These are phyloP conservation scores for Cardamine resedifolia DNA, from an alignment of 345 rosid genomes.

Conservation along the genomic window DNA sequence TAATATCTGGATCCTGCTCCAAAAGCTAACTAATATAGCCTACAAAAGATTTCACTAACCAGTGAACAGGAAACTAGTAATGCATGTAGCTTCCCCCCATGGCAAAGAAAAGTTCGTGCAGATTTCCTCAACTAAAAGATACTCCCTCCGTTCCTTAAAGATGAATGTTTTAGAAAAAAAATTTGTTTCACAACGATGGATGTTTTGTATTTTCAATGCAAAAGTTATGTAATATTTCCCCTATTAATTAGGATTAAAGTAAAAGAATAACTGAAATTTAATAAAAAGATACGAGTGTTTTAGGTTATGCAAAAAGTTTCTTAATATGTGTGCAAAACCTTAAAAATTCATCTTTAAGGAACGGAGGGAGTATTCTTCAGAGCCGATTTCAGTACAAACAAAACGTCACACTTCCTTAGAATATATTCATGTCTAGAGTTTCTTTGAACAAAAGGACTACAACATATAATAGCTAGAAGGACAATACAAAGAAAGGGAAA, in stretches of 20 bases:
- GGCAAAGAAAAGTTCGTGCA: neutral
- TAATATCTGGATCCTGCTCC: neutral
- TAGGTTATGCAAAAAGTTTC: too few relatives aligned
- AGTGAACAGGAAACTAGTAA: slow-evolving; percentile 1
- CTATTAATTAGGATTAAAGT: too few relatives aligned
- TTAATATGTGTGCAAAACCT: too few relatives aligned
- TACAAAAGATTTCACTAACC: neutral
- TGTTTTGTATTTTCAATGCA: too few relatives aligned
- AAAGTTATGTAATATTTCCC: too few relatives aligned
- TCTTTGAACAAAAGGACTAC: slow-evolving; percentile 1
- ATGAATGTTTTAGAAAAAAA: too few relatives aligned
- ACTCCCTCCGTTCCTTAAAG: too few relatives aligned
- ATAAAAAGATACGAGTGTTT: too few relatives aligned
- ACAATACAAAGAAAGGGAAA: slow-evolving; percentile 3
- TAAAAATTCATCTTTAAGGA: too few relatives aligned
- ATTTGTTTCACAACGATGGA: too few relatives aligned
- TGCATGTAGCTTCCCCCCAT: neutral
- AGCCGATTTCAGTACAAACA: neutral
- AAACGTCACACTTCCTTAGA: neutral
- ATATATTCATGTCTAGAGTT: neutral
- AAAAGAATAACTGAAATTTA: too few relatives aligned
- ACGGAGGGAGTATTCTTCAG: neutral
- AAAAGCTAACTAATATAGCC: neutral
- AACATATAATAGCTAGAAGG: neutral
- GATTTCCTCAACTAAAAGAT: slow-evolving; percentile 2